phyloP scores from a whole-genome alignment of 1,139 yeast species.

The Taiozyma sp. region DNA sequence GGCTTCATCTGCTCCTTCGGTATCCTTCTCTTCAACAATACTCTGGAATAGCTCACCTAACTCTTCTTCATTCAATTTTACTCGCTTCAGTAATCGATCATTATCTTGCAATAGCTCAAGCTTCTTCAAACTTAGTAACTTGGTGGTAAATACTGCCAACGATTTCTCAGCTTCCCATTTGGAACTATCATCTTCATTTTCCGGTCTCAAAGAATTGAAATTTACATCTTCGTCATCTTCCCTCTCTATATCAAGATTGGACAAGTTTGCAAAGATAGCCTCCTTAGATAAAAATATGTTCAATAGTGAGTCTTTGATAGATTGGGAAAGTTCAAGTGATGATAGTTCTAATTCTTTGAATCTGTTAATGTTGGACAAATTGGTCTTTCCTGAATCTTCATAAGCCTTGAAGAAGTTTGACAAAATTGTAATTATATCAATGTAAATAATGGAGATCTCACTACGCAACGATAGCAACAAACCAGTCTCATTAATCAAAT shows the following conservation, averaged over 20 bases:
- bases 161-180: slow-evolving; percentile 37
- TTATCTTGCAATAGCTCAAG: slow-evolving; percentile 34
- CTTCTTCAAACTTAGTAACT: slow-evolving; percentile 41
- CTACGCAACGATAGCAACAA: slow-evolving; percentile 1
- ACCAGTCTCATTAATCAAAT: slow-evolving; percentile 5
- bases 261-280: slow-evolving; percentile 28
- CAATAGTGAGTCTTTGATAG: slow-evolving; percentile 14
- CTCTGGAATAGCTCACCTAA: slow-evolving; percentile 37
- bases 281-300: slow-evolving; percentile 28
- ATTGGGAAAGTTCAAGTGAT: slow-evolving; percentile 23
- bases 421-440: slow-evolving; percentile 10
- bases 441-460: background rate
- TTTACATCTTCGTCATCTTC: slow-evolving; percentile 54
- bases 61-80: slow-evolving; percentile 40
- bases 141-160: slow-evolving; percentile 46
- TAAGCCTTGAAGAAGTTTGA: slow-evolving; percentile 15
- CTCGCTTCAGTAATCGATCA: slow-evolving; percentile 31
- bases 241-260: slow-evolving; percentile 42
- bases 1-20: slow-evolving; percentile 2
- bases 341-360: slow-evolving; percentile 26
- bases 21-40: slow-evolving; percentile 23
- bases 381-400: slow-evolving; percentile 23
- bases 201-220: slow-evolving; percentile 33
- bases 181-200: slow-evolving; percentile 23
- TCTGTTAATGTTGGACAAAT: slow-evolving; percentile 22